phyloP scores from a whole-genome alignment of 179 eudicot genomes.

The Silene noctiflora region DNA sequence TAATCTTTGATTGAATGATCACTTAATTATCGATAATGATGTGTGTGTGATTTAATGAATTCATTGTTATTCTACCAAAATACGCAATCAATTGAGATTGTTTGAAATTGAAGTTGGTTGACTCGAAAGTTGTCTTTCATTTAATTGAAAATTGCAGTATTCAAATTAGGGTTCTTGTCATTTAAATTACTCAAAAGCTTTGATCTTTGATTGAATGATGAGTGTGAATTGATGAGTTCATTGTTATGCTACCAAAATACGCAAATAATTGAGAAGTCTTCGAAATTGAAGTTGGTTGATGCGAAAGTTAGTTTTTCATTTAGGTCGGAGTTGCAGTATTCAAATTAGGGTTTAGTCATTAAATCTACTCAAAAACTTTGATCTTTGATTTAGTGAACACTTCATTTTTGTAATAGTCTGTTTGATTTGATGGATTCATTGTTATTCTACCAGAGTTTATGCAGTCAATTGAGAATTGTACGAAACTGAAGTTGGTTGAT shows the following conservation, averaged over 20 bases:
- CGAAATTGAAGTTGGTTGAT: not conserved
- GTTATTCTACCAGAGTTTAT: not conserved
- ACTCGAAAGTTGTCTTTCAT: not conserved
- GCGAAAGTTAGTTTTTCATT: not conserved
- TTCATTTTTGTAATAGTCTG: not conserved
- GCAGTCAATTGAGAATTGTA: not conserved
- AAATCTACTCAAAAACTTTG: not conserved
- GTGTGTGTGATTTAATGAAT: not conserved
- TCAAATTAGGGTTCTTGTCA: not conserved
- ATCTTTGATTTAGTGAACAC: not conserved
- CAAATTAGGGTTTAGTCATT: not conserved
- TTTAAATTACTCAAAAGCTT: not conserved
- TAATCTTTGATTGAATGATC: not conserved
- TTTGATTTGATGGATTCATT: not conserved
- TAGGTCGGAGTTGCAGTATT: conserved; percentile 4
- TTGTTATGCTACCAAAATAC: not conserved
- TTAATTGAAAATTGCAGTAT: conserved; percentile 2
- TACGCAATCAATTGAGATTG: not conserved
- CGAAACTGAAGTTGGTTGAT: not conserved
- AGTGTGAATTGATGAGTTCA: not conserved
- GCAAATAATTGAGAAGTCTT: not conserved
- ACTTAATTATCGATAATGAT: not conserved
- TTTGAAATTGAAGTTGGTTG: not conserved
- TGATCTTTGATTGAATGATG: not conserved
- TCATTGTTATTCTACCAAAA: not conserved